These are phyloP conservation scores for Aspergillus indologenus DNA, from an alignment of 495 filamentous ascomycete genomes.

Conservation along the genomic window DNA sequence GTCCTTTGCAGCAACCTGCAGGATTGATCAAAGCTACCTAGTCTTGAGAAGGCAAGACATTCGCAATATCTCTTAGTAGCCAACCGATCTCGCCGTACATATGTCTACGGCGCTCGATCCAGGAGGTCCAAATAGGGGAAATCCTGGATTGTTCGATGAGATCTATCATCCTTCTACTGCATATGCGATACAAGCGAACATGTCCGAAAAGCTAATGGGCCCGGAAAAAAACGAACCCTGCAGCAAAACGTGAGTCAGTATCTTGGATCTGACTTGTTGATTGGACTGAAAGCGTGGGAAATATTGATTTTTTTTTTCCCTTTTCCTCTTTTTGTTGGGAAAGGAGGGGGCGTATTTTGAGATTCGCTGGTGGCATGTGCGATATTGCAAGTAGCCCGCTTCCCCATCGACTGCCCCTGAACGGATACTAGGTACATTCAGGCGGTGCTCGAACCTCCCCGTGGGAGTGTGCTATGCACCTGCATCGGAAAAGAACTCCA, in stretches of 20 bases:
- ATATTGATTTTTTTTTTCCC: slow-evolving; percentile 10
- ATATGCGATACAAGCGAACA: slow-evolving; percentile 6
- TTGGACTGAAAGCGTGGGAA: slow-evolving; percentile 2
- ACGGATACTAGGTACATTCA: background rate
- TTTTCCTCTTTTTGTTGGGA: background rate
- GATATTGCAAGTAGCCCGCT: background rate
- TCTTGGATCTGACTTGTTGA: slow-evolving; percentile 4
- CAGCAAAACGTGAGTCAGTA: slow-evolving; percentile 17
- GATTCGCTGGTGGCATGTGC: background rate
- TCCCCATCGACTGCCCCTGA: background rate
- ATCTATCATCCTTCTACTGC: slow-evolving; percentile 16
- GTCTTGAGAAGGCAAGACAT: background rate
- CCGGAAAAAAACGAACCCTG: slow-evolving; percentile 1
- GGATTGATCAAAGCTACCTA: background rate
- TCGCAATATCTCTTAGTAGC: background rate
- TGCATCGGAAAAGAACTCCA: background rate
- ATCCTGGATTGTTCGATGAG: slow-evolving; percentile 9
- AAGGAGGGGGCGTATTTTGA: background rate
- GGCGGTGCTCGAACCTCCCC: background rate
- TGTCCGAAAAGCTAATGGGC: background rate
- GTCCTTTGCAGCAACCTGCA: background rate
- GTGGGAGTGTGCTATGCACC: background rate
- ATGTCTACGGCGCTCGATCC: background rate
- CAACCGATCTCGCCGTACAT: background rate
- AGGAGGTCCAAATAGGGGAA: background rate